Percentiles rank a stretch among this genome's conserved stretches.
These are phyloP conservation scores for Bisporella sp. DNA, from an alignment of 2,329 filamentous ascomycete species.

Conservation along the genomic window DNA sequence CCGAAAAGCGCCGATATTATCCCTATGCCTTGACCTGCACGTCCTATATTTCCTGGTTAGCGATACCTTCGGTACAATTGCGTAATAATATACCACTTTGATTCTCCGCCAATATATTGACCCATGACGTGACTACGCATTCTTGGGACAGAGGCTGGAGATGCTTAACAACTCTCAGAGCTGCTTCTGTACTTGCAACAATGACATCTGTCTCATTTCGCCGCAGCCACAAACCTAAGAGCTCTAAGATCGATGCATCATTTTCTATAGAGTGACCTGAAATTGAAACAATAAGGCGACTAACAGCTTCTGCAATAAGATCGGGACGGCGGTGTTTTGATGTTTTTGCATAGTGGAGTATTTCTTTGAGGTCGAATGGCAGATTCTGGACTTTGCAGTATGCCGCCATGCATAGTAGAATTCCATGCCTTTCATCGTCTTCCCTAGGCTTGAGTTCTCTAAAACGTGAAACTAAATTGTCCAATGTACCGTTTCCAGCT, in stretches of 20 bases:
- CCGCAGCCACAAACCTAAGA: conserved; percentile 35
- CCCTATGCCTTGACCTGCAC: conserved; percentile 31
- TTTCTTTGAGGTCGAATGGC: neutral
- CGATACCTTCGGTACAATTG: too few relatives aligned
- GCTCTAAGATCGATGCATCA: neutral
- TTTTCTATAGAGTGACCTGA: neutral
- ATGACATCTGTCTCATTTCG: conserved; percentile 44
- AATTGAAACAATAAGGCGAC: conserved; percentile 40
- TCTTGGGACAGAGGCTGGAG: conserved; percentile 30
- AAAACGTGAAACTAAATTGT: neutral
- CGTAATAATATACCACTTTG: conserved; percentile 13
- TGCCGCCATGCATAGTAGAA: conserved; percentile 54
- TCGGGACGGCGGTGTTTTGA: conserved; percentile 38
- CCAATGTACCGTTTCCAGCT: neutral
- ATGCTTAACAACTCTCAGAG: conserved; percentile 42
- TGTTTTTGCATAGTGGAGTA: neutral
- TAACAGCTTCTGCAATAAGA: conserved; percentile 45
- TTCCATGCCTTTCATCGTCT: conserved; percentile 63
- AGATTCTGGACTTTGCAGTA: neutral
- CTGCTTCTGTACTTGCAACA: conserved; percentile 42
- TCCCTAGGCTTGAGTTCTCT: conserved; percentile 37
- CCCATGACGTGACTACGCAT: conserved; percentile 40
- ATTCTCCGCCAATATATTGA: conserved; percentile 32
- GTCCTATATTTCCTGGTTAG: neutral
- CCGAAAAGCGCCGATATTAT: conserved; percentile 43